Conservation (phyloP, 2,329 filamentous ascomycete species). For the Amylocarpus encephaloides region DNA sequence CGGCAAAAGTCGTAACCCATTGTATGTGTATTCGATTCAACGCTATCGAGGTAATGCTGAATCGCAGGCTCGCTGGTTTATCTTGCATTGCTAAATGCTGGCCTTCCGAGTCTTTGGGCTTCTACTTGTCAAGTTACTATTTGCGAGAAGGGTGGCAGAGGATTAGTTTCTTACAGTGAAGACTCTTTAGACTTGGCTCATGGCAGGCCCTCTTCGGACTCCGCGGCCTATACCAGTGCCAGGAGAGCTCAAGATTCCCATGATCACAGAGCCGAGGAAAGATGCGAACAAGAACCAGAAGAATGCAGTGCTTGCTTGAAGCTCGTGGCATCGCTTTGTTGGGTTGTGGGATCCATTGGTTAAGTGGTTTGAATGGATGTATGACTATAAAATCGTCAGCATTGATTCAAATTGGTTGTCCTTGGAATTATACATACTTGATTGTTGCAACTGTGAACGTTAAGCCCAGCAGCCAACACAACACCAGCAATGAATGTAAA, state of each 20-base stretch:
- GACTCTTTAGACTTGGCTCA: constrained; percentile 48
- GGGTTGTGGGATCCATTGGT: constrained; percentile 51
- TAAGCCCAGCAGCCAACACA: constrained; percentile 63
- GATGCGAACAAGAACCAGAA: constrained; percentile 70
- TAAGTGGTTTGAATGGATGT: constrained; percentile 47
- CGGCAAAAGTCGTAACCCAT: too few species aligned
- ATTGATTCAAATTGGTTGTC: too few species aligned
- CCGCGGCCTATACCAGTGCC: constrained; percentile 10
- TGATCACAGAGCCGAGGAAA: constrained; percentile 51
- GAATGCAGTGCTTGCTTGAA: constrained; percentile 69
- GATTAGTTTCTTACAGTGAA: neutral
- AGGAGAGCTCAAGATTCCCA: constrained; percentile 30
- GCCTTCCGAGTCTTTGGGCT: too few species aligned
- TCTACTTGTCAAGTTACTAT: too few species aligned
- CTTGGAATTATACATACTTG: constrained; percentile 36
- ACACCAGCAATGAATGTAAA: constrained; percentile 65
- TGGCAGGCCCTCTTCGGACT: constrained; percentile 39
- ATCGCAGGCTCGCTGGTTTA: neutral
- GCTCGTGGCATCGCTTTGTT: constrained; percentile 63
- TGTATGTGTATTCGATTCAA: neutral
- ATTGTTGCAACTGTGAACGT: constrained; percentile 62
- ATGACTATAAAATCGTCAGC: constrained; percentile 25
- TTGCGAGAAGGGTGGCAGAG: too few species aligned
- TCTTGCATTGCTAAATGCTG: too few species aligned
- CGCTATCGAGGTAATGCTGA: neutral